phyloP scores from a whole-genome alignment of 306 rosid species.

The Dalbergia cultrata region DNA sequence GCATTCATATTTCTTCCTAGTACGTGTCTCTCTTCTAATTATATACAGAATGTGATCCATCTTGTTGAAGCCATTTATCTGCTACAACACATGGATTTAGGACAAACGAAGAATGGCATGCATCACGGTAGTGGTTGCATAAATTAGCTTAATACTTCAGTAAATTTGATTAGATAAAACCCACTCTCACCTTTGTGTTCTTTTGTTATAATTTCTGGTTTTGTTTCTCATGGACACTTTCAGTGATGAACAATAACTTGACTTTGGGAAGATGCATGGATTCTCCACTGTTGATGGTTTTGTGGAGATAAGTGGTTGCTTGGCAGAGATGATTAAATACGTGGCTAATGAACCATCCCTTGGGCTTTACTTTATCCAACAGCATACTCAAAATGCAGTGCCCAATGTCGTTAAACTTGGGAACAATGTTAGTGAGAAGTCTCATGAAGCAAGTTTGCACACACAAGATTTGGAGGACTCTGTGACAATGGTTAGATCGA shows the following conservation, averaged over 20 bases:
- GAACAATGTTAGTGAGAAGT: slow-evolving; percentile 58
- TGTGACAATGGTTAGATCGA: slow-evolving; percentile 70
- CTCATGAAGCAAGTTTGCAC: slow-evolving; percentile 75
- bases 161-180: slow-evolving; percentile 25
- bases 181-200: slow-evolving; percentile 17
- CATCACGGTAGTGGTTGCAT: slow-evolving; percentile 6
- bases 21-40: background rate
- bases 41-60: background rate
- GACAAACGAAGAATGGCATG: background rate
- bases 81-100: background rate
- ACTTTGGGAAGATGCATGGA: slow-evolving; percentile 79
- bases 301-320: slow-evolving; percentile 79
- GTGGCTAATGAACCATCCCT: slow-evolving; percentile 91
- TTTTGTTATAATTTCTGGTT: slow-evolving; percentile 40
- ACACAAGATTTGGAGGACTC: slow-evolving; percentile 89
- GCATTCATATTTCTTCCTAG: background rate
- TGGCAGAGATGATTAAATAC: slow-evolving; percentile 86
- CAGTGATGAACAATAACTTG: slow-evolving; percentile 70
- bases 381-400: slow-evolving; percentile 82
- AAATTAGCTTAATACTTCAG: slow-evolving; percentile 9
- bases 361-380: slow-evolving; percentile 89
- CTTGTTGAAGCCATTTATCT: background rate
- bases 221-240: slow-evolving; percentile 47
- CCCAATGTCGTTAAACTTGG: slow-evolving; percentile 72
- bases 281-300: slow-evolving; percentile 89